Conservation (phyloP, 805 yeast genomes). For the Candida loeiensis region DNA sequence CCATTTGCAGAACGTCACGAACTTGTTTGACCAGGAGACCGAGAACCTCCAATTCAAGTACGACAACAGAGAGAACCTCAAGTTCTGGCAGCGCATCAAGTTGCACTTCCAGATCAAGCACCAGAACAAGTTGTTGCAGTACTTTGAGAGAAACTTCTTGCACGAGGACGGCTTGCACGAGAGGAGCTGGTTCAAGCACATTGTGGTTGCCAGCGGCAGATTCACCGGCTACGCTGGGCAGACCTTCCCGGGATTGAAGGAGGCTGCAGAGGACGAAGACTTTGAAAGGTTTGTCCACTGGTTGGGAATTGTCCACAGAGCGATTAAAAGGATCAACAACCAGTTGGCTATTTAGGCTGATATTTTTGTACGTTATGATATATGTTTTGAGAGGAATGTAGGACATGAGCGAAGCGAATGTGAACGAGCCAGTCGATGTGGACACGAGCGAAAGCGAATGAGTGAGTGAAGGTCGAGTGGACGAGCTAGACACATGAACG, state of each 20-base stretch:
- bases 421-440: too few relatives aligned
- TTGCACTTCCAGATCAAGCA: conserved; percentile 28
- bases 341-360: conserved; percentile 1
- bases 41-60: conserved; percentile 25
- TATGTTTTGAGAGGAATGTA: not conserved
- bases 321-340: conserved; percentile 28
- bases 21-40: conserved; percentile 27
- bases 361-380: too few relatives aligned
- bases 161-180: conserved; percentile 43
- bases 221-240: conserved; percentile 48
- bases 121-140: conserved; percentile 37
- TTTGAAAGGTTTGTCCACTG: conserved; percentile 42
- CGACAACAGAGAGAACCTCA: conserved; percentile 29
- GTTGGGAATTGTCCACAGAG: conserved; percentile 41
- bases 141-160: conserved; percentile 54
- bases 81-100: conserved; percentile 34
- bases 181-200: conserved; percentile 62
- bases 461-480: too few relatives aligned
- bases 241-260: conserved; percentile 57
- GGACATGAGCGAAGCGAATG: too few relatives aligned
- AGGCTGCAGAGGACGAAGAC: conserved; percentile 48
- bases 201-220: conserved; percentile 58
- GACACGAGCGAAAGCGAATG: too few relatives aligned
- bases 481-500: too few relatives aligned
- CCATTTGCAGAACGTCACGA: conserved; percentile 20